A percentile compares a stretch with the other conserved stretches of the same genome.
phyloP scores from a whole-genome alignment of 106 monocot genomes.

The Phalaenopsis equestris region DNA sequence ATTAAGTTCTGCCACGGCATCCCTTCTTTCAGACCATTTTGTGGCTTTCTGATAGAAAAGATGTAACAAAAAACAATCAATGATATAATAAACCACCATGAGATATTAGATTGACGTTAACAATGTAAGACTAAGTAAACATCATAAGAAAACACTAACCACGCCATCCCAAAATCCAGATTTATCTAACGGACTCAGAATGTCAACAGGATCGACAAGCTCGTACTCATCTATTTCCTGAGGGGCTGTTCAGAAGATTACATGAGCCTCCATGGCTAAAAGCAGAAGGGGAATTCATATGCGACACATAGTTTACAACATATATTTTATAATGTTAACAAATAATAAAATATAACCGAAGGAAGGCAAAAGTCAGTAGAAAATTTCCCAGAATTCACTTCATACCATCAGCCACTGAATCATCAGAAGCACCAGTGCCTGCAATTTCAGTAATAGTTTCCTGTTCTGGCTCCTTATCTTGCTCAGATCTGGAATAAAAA shows the following conservation, averaged over 20 bases:
- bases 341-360: not conserved
- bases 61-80: not conserved
- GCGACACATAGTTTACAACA: constrained; percentile 2
- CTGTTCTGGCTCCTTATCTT: constrained; percentile 89
- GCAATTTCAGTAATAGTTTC: constrained; percentile 52
- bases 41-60: constrained; percentile 70
- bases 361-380: not conserved
- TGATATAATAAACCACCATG: not conserved
- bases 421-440: constrained; percentile 44
- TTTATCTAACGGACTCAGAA: constrained; percentile 81
- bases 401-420: constrained; percentile 55
- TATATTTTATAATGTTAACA: constrained; percentile 1
- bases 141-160: constrained; percentile 42
- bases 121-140: not conserved
- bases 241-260: constrained; percentile 35
- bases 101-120: not conserved
- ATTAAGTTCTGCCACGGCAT: constrained; percentile 91
- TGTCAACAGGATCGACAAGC: constrained; percentile 97
- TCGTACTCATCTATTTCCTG: constrained; percentile 97
- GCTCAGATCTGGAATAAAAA: constrained; percentile 67
- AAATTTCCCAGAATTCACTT: not conserved
- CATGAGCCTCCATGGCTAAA: not conserved
- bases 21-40: constrained; percentile 99
- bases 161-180: constrained; percentile 99
- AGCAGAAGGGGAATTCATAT: not conserved